Conservation (phyloP, 441 rosid species). For the Arabidopsis lyrata region DNA sequence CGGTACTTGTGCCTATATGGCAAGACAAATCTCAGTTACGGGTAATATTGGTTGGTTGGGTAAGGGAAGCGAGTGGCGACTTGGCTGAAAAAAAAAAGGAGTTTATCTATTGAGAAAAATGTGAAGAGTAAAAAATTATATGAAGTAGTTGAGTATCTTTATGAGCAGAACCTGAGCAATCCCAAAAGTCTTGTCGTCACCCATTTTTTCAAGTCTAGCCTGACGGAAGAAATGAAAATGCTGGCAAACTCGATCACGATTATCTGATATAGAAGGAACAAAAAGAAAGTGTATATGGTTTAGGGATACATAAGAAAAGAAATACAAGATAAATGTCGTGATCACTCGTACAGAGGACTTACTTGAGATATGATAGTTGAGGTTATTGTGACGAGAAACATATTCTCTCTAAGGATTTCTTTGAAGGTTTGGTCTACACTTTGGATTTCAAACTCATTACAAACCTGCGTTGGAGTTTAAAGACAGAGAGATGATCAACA, state of each 20-base stretch:
- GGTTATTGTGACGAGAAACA: slow-evolving; percentile 7
- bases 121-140: background rate
- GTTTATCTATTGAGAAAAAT: too few species aligned
- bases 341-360: background rate
- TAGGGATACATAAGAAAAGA: background rate
- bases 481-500: slow-evolving; percentile 21
- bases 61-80: slow-evolving; percentile 11
- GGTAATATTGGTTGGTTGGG: background rate
- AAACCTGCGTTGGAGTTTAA: too few species aligned
- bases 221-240: background rate
- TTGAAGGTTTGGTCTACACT: background rate
- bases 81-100: slow-evolving; percentile 35
- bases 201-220: slow-evolving; percentile 24
- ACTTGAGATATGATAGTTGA: slow-evolving; percentile 7
- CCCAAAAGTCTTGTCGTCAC: background rate
- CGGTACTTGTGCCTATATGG: background rate
- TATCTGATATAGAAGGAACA: slow-evolving; percentile 13
- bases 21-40: background rate
- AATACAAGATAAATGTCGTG: background rate
- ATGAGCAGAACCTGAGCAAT: slow-evolving; percentile 27
- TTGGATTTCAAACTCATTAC: slow-evolving; percentile 22
- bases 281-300: background rate
- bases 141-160: slow-evolving; percentile 2
- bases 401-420: slow-evolving; percentile 14
- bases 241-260: background rate